Evolutionary conservation across 495 filamentous ascomycete genomes (phyloP), one percentile per base, ranked within the genome.

Genomic region (Neurospora sp.): DNA sequence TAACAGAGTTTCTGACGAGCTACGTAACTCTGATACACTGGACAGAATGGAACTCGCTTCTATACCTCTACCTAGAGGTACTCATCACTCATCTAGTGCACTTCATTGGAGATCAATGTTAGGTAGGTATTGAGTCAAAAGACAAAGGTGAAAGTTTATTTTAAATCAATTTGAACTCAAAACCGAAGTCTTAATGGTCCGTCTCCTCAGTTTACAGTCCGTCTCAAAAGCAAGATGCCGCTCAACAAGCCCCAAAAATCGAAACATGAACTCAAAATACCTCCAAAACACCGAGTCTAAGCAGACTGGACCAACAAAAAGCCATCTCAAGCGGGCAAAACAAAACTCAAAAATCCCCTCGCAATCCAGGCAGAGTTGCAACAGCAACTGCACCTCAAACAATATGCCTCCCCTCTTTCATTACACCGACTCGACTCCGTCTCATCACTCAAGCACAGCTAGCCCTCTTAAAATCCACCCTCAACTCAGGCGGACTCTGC

Each of bases 401-500:
- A 44, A 31, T 12, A 47, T 31, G 27, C 14, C 12, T 18, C 16
- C 39, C 9, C 31, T 53, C 69, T 16, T 40, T 40, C 45, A 31
- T 47, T 35, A 35, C 31, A 35, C 31, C 31, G 4, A 35, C 4
- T 35, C 31, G 31, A 35, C 31, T 35, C 27, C 27, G 27, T 31
- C 31, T 37, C 35, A 37, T 6, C 35, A 37, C 35, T 37, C 35
- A 80, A 74, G 77, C 78, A 74, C 78, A 80, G 38, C 78, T 80
- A 44, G 75, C 74, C 47, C 78, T 68, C 6, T 76, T 73, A 72
- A 76, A 74, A 72, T 78, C 76, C 3, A 80, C 75, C 73, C 78
- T 70, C 78, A 80, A 69, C 74, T 79, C 77, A 0, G 77, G 75
- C 39, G 78, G 78, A 16, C 70, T 73, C 68, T 61, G 12, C 70